These are phyloP conservation scores for Dictyostelium purpureum DNA, from an alignment of 78 protist species.

Conservation along the genomic window DNA sequence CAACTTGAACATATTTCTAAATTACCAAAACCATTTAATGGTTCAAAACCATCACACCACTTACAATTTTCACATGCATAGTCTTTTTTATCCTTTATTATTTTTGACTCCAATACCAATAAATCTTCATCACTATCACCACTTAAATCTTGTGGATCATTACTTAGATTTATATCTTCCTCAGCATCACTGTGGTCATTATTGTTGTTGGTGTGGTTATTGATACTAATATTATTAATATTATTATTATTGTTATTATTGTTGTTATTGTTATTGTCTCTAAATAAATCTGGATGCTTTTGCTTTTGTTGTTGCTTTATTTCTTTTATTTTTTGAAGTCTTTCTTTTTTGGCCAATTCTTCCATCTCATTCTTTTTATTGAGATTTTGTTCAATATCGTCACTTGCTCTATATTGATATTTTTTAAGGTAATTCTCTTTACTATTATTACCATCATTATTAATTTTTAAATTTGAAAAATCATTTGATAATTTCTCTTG, in stretches of 20 bases:
- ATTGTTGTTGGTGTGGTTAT: not conserved
- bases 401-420: not conserved
- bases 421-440: not conserved
- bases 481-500: not conserved
- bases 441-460: not conserved
- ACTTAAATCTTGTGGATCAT: no score
- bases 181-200: not conserved
- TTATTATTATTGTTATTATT: not conserved
- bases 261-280: not conserved
- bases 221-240: not conserved
- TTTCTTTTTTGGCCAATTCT: no score
- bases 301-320: not conserved
- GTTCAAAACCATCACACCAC: slow-evolving; percentile 16
- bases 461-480: not conserved
- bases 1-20: slow-evolving; percentile 21
- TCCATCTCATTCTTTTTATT: no score
- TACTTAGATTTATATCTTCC: not conserved
- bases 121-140: no score
- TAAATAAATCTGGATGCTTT: not conserved
- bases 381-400: not conserved
- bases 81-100: not conserved
- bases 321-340: no score
- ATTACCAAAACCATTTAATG: not conserved
- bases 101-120: no score
- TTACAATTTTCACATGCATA: slow-evolving; percentile 55